Percentiles rank a stretch among this genome's conserved stretches.
Evolutionary conservation across 768 basidiomycete species (phyloP).

Genomic region (Rhodotorula graminis): DNA sequence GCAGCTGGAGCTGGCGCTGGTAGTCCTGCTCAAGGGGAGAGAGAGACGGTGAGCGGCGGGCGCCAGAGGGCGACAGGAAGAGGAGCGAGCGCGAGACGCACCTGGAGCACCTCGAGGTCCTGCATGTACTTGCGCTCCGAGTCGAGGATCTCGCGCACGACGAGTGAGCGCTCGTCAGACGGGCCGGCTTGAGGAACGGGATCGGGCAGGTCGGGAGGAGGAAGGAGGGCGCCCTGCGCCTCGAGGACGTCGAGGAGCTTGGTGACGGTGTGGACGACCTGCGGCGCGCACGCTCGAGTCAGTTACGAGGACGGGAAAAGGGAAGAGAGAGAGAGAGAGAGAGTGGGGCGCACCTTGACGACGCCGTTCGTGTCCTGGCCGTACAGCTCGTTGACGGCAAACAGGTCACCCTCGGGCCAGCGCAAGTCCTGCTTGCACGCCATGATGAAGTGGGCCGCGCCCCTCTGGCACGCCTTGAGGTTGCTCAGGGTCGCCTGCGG

Average conservation of each 20-base stretch:
- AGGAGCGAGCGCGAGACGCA: conserved; percentile 47
- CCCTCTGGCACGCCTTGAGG: conserved; percentile 73
- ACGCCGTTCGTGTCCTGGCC: conserved; percentile 84
- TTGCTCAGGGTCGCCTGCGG: conserved; percentile 67
- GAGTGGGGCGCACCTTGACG: conserved; percentile 64
- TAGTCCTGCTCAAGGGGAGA: conserved; percentile 63
- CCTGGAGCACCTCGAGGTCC: conserved; percentile 96
- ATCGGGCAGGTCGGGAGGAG: conserved; percentile 15
- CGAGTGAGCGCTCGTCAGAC: conserved; percentile 37
- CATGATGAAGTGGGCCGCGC: conserved; percentile 87
- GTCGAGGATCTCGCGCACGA: conserved; percentile 80
- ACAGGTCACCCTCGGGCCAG: conserved; percentile 48
- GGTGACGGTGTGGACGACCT: conserved; percentile 88
- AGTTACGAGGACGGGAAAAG: too few relatives aligned
- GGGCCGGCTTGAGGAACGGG: conserved; percentile 16
- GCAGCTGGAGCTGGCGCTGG: conserved; percentile 71
- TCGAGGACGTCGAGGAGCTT: conserved; percentile 75
- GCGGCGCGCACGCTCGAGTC: not conserved
- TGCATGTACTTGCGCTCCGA: conserved; percentile 97
- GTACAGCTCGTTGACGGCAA: conserved; percentile 85
- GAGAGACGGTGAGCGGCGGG: too few relatives aligned
- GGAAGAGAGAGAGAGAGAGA: too few relatives aligned
- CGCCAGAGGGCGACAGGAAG: too few relatives aligned
- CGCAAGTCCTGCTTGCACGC: conserved; percentile 61
- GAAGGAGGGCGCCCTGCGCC: conserved; percentile 50